Evolutionary conservation across 768 basidiomycete species (phyloP), one percentile per base, ranked within the genome.

Genomic region (Clitopilus passeckerianus): DNA sequence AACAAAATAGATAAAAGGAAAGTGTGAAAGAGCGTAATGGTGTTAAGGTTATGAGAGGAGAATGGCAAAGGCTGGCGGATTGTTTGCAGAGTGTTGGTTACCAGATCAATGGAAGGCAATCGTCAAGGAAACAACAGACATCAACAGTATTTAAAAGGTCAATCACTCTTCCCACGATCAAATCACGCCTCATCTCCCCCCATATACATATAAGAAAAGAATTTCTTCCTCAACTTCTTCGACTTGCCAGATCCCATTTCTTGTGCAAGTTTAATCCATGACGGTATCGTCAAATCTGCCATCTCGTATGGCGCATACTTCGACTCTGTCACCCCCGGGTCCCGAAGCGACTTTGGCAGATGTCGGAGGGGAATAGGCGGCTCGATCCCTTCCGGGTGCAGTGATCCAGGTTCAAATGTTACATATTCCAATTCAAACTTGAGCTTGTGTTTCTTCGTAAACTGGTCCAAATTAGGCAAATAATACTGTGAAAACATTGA

Each of bases 341-440:
- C 67, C 56, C 74, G 74, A 67, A 89, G 71, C 57, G 74, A 70
- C 54, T 70, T 67, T 3, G 88, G 88, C 64, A 90, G 75, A 41
- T 81, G 80, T 62, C 71, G 71, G 63, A 77, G 65, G 43, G 87
- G 89, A 22, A 89, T 76, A 27, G 46, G 46, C 46, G 46, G 46
- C 6, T 50, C 46, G 6, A 50, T 50, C 18, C 18, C 46, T 50
- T 50, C 46, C 46, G 46, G 46, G 20, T 50, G 46, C 18, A 50
- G 18, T 23, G 46, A 50, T 50, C 46, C 18, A 50, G 46, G 46
- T 50, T 50, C 70, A 67, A 83, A 87, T 57, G 91, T 94, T 72
- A 87, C 65, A 69, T 95, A 93, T 71, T 94, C 92, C 64, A 95
- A 73, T 73, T 86, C 78, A 76, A 84, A 93, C 64, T 75, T 73